phyloP scores from a whole-genome alignment of 2,329 filamentous ascomycete species.

The Raffaelea albimanens region DNA sequence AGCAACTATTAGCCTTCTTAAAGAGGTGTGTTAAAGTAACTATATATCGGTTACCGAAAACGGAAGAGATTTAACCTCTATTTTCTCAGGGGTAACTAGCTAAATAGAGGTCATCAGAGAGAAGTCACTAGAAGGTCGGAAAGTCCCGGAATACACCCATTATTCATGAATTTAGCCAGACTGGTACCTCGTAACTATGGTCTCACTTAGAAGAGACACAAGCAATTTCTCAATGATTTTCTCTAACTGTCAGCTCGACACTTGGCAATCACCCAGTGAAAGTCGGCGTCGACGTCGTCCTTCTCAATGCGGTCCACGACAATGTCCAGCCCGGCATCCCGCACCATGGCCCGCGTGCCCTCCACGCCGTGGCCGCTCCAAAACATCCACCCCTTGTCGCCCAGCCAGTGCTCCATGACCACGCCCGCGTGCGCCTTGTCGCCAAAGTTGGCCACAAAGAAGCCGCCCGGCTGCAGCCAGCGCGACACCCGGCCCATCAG shows the following conservation, averaged over 20 bases:
- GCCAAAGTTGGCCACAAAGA: conserved; percentile 37
- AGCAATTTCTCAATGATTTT: no score
- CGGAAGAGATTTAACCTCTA: no score
- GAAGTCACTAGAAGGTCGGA: no score
- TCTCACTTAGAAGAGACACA: no score
- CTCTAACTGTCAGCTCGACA: conserved; percentile 11
- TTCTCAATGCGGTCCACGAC: conserved; percentile 19
- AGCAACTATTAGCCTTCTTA: no score
- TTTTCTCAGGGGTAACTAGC: no score
- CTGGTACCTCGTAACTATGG: no score
- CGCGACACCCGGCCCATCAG: conserved; percentile 31
- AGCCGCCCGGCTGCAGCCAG: conserved; percentile 44
- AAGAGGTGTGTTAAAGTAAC: no score
- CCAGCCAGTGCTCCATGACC: conserved; percentile 27
- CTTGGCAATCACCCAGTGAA: conserved; percentile 31
- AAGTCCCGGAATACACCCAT: no score
- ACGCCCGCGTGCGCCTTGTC: conserved; percentile 18
- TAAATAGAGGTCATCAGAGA: no score
- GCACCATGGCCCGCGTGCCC: conserved; percentile 20
- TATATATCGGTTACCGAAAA: no score
- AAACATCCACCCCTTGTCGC: conserved; percentile 32
- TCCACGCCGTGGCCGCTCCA: conserved; percentile 31
- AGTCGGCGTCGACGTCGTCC: conserved; percentile 22
- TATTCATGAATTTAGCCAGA: no score
- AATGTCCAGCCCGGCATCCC: conserved; percentile 23